Evolutionary conservation across 495 filamentous ascomycete genomes (phyloP), one percentile per base, ranked within the genome.

Genomic region (Penicillium coprophilum): DNA sequence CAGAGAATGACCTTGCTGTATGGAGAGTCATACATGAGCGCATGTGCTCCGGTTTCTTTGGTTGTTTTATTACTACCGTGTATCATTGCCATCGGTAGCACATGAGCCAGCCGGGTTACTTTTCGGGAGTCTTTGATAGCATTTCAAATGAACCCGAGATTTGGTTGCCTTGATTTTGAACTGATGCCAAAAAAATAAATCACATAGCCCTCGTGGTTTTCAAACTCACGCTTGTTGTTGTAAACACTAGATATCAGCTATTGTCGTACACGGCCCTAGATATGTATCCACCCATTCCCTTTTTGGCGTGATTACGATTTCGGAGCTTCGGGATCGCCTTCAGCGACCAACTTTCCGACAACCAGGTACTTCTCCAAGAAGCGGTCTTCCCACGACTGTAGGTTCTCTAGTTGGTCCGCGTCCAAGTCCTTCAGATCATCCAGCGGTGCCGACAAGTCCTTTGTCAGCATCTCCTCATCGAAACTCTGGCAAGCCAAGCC

Each of bases 321-420:
- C 8, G 71, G 65, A 20, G 77, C 82, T 51, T 86, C 82, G 23
- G 80, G 72, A 58, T 84, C 82, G 10, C 81, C 82, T 63, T 87
- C 85, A 6, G 87, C 77, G 38, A 97, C 91, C 65, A 98, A 71
- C 75, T 84, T 88, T n/a, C 94, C 94, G 17, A 98, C 91, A 10
- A 97, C 82, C 31, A 96, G 73, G 73, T 98, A 98, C 78, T 98
- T 98, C 72, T 92, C 91, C 31, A 74, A 72, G 76, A 98, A 98
- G 57, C 91, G 80, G 66, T 92, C 90, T 75, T 96, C 91, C 94
- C 94, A 98, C 7, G 87, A 89, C 67, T 80, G 79, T 70, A 98
- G 73, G 41, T 91, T 87, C 67, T 91, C 90, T 73, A 87, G 77
- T 79, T 97, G 85, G 28, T 96, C 92, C 0, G 66, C 73, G 13